Conservation (phyloP, 352 stramenopile species). For the Globisporangium camurandrum region DNA sequence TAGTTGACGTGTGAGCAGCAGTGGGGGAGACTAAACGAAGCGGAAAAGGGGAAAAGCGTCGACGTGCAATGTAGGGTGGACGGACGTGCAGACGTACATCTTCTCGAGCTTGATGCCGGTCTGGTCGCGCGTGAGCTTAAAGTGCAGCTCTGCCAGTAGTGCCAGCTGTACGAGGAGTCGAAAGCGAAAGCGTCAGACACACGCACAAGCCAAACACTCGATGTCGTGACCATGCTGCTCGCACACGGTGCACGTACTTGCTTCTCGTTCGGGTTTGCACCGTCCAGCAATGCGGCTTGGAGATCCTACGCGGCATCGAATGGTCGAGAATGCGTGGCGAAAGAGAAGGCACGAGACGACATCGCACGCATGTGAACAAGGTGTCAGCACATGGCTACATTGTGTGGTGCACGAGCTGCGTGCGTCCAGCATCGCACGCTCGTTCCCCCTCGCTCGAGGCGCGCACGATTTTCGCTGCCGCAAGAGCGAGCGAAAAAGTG, state of each 20-base stretch:
- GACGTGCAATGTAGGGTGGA: not conserved
- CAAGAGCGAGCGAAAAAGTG: not conserved
- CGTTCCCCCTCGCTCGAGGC: not conserved
- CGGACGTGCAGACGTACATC: conserved; percentile 29
- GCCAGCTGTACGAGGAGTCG: too few relatives aligned
- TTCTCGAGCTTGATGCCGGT: conserved; percentile 67
- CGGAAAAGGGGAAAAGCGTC: not conserved
- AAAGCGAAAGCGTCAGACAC: too few relatives aligned
- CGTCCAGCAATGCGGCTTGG: conserved; percentile 47
- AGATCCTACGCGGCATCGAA: conserved; percentile 32
- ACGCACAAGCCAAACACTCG: not conserved
- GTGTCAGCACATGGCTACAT: not conserved
- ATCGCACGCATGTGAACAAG: not conserved
- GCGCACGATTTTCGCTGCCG: not conserved
- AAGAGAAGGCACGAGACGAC: not conserved
- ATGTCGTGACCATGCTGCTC: not conserved
- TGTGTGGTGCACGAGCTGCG: not conserved
- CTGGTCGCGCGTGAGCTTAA: conserved; percentile 70
- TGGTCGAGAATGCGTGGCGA: not conserved
- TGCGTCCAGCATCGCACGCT: not conserved
- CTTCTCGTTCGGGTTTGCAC: conserved; percentile 26
- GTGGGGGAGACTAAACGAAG: not conserved
- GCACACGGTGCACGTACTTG: conserved; percentile 30
- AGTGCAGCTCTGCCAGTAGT: conserved; percentile 74
- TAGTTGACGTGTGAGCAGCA: not conserved